phyloP scores from a whole-genome alignment of 306 rosid species.

The Inga oerstediana region DNA sequence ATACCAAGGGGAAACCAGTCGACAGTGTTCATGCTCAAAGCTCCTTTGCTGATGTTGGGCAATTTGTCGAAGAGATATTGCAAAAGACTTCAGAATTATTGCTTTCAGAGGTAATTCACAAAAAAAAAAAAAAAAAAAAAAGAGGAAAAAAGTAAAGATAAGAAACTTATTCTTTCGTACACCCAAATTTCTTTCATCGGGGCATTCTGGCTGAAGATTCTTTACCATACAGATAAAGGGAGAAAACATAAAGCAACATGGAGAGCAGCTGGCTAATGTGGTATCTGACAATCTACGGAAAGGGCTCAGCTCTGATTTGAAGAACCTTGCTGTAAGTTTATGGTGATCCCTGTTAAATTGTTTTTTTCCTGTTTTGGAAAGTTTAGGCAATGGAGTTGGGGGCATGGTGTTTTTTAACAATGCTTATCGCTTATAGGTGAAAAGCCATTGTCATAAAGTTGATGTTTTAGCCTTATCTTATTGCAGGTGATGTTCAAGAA shows the following conservation, averaged over 20 bases:
- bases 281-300: conserved; percentile 61
- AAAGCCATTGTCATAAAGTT: conserved; percentile 5
- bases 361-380: not conserved
- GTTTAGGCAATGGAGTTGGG: conserved; percentile 7
- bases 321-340: conserved; percentile 76
- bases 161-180: conserved; percentile 9
- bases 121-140: not conserved
- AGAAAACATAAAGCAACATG: conserved; percentile 61
- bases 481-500: conserved; percentile 76
- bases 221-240: conserved; percentile 61
- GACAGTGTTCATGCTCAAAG: conserved; percentile 38
- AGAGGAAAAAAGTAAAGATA: not conserved
- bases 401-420: not conserved
- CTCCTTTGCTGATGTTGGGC: conserved; percentile 62
- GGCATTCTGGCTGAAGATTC: conserved; percentile 23
- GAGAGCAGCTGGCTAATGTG: conserved; percentile 61
- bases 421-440: not conserved
- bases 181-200: not conserved
- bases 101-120: conserved; percentile 67
- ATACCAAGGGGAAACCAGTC: conserved; percentile 52
- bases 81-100: conserved; percentile 66
- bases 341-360: conserved; percentile 6
- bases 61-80: conserved; percentile 77
- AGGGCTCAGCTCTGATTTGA: conserved; percentile 67
- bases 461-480: conserved; percentile 20